Percentiles rank a stretch among this genome's conserved stretches.
Conservation (phyloP, 2,329 filamentous ascomycete species). For the Sporothrix curviconia region DNA sequence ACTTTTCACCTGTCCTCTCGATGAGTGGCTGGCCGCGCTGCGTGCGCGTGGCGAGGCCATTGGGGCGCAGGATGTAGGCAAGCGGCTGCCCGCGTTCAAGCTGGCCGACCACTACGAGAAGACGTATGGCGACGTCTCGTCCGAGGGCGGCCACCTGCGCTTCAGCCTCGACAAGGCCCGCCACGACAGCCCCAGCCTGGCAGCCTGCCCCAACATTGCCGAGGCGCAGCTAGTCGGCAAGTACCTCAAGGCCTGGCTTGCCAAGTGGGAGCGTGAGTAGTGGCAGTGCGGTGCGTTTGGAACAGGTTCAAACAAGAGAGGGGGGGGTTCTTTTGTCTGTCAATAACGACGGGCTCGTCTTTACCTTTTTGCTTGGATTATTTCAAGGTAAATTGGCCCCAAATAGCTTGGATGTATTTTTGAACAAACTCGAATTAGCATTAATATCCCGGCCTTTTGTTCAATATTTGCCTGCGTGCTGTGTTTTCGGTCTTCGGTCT, state of each 20-base stretch:
- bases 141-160: conserved; percentile 5
- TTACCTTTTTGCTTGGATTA: too few species aligned
- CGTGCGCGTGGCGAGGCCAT: conserved; percentile 10
- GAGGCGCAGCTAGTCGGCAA: conserved; percentile 14
- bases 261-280: not conserved
- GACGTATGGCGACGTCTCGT: conserved; percentile 1
- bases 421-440: too few species aligned
- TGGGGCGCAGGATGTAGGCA: conserved; percentile 4
- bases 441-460: too few species aligned
- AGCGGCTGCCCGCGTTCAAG: conserved; percentile 17
- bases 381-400: too few species aligned
- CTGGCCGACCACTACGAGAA: conserved; percentile 16
- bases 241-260: conserved; percentile 17
- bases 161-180: conserved; percentile 12
- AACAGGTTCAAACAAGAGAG: too few species aligned
- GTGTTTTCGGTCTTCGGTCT: too few species aligned
- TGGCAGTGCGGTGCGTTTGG: not conserved
- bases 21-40: conserved; percentile 24
- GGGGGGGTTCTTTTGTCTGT: conserved; percentile 22
- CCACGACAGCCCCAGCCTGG: conserved; percentile 13
- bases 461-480: too few species aligned
- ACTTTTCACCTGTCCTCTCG: too few species aligned
- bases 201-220: conserved; percentile 11
- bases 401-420: too few species aligned
- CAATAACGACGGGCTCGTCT: too few species aligned